Base-by-base conservation (phyloP, 1,284 basidiomycete species). In the Ustilago cynodontis region DNA sequence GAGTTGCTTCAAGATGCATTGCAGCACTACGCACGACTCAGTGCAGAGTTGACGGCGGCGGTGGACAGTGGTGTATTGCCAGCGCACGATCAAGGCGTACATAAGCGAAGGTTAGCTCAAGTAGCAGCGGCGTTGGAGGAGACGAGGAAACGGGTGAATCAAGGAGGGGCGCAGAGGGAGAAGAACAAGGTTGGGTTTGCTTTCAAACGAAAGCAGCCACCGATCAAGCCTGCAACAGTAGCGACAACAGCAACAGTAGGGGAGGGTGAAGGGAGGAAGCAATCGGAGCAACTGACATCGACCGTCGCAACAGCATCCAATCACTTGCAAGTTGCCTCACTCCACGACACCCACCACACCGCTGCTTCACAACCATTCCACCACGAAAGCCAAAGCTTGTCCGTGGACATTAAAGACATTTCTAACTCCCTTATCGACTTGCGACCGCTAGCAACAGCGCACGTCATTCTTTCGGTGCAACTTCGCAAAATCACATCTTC, bases 1-100 rank as follows among this genome's bases (percentile, higher is more conserved):
- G 41, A 52, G 0, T 16, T 24, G 29, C 31, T 78, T 3, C 73
- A 77, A 33, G 33, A 58, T 33, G 58, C 60, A 26, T 45, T 79
- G 43, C 56, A 54, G n/a, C 20, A 14, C 8, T 64, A 72, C 39
- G 59, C 77, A 16, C 13, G n/a, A 1, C 20, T 66, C 16, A 61
- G 57, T 18, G 55, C 45, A 3, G 51, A 77, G 29, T 39, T 79
- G 47, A 79, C 73, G 0, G 26, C 26, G 33, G 74, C 67, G 20
- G 71, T 75, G 18, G 63, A 65, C 14, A 65, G 60, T 16, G 65
- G 62, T 7, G 29, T 76, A 22, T 37, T 79, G n/a, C 73, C 77
- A 1, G 41, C 62, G 7, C 71, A 79, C 37, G 77, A 79, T 57
- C 65, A 71, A 13, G 69, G 11, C 0, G 26, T 65, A 24, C 73